A percentile compares a stretch with the other conserved stretches of the same genome.
Conservation (phyloP, 2,329 filamentous ascomycete genomes). For the Phialocephala subalpina region DNA sequence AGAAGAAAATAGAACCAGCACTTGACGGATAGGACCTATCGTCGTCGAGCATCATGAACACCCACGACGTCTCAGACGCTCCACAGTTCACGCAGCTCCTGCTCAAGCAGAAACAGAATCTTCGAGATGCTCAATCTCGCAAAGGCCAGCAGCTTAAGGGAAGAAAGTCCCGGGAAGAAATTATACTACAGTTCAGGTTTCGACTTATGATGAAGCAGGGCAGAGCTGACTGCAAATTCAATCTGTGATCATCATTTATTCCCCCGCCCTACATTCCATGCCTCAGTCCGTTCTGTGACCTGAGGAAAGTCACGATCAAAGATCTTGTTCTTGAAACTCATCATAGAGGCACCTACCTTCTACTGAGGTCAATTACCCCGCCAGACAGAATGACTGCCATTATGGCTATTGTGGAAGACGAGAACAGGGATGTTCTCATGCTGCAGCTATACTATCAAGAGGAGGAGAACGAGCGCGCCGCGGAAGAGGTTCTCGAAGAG, state of each 20-base stretch:
- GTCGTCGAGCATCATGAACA: not conserved
- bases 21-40: not conserved
- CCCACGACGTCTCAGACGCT: not conserved
- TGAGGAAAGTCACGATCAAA: slow-evolving; percentile 34
- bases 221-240: not conserved
- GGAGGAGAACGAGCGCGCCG: slow-evolving; percentile 45
- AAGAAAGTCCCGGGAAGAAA: not conserved
- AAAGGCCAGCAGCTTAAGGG: not conserved
- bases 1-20: not conserved
- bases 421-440: slow-evolving; percentile 35
- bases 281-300: not conserved
- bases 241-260: not conserved
- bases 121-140: not conserved
- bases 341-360: slow-evolving; percentile 48
- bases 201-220: not conserved
- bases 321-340: slow-evolving; percentile 50
- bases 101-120: not conserved
- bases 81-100: not conserved
- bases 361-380: slow-evolving; percentile 33
- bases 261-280: not conserved
- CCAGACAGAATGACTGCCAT: slow-evolving; percentile 43
- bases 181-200: not conserved
- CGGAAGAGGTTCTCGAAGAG: slow-evolving; percentile 45
- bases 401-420: slow-evolving; percentile 40
- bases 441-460: slow-evolving; percentile 54